Evolutionary conservation across 1,139 yeast genomes (phyloP).

Genomic region (Diutina mesorugosa): DNA sequence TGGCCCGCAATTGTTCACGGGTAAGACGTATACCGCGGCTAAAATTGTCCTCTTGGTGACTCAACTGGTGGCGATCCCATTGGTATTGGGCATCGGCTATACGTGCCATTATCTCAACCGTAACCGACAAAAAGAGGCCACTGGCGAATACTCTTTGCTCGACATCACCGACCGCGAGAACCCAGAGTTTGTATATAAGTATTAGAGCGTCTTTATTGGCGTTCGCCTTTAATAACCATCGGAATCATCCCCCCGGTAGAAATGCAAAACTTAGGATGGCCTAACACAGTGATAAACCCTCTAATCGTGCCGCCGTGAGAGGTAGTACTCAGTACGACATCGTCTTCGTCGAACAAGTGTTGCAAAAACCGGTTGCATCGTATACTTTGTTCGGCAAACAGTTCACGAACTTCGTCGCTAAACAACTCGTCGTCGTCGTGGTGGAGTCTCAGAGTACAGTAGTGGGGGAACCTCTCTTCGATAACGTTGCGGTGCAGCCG

Average conservation of each 20-base stretch:
- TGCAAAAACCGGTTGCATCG: conserved; percentile 40
- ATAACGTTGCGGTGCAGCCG: conserved; percentile 19
- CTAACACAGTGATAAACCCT: conserved; percentile 35
- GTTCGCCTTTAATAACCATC: conserved; percentile 24
- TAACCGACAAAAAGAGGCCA: not conserved
- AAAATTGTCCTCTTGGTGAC: conserved; percentile 21
- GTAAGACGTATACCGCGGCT: conserved; percentile 21
- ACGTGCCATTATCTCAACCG: conserved; percentile 15
- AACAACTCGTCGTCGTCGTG: conserved; percentile 33
- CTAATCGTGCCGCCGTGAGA: conserved; percentile 55
- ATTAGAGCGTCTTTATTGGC: not conserved
- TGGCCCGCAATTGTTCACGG: conserved; percentile 26
- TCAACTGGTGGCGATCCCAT: conserved; percentile 18
- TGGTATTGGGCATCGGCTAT: conserved; percentile 15
- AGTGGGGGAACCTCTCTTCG: conserved; percentile 18
- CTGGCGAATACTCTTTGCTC: not conserved
- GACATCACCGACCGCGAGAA: conserved; percentile 1
- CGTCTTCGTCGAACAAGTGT: conserved; percentile 27
- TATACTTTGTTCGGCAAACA: conserved; percentile 33
- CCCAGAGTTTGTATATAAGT: not conserved
- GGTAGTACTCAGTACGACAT: conserved; percentile 31
- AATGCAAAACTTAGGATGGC: conserved; percentile 42
- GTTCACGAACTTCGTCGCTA: conserved; percentile 28
- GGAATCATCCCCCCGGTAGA: conserved; percentile 63
- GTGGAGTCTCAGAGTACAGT: conserved; percentile 27